Base-by-base conservation (phyloP, 371 early-diverging fungal genomes). In the Rhizomucor pusillus region DNA sequence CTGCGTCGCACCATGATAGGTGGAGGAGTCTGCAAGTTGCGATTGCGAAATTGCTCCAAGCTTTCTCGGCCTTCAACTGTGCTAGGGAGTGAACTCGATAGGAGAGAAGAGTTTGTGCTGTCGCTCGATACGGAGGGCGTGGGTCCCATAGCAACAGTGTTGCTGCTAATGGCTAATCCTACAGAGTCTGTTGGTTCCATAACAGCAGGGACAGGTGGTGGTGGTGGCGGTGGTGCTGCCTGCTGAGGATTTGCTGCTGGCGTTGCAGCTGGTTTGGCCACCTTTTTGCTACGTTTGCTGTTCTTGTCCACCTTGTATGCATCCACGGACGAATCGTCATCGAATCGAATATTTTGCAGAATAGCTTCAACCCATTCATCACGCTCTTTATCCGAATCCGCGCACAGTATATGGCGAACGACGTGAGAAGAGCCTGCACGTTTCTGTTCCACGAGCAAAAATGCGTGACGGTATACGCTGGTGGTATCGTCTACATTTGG, bases 291-390 rank as follows among this genome's bases (percentile, higher is more conserved):
- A 37, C 67, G 67, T 14, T 41, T 23, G 18, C 52, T 54, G 22
- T 59, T 59, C 1, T 58, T 46, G 19, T 50, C 50, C 5, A 22
- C 34, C 56, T 47, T 41, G 22, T 33, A 41, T 1, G 46, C 10
- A 6, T 56, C 47, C n/a, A n/a, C 14, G 25, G 46, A 41, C 25
- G 50, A 25, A 5, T 57, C 55, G 9, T 73, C 69, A 18, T 54
- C 69, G 23, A 65, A 57, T 23, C 65, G 69, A 34, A 84, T 77
- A 35, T 84, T 75, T 20, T 69, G 63, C 37, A 80, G 52, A 10
- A 90, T 57, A 0, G 87, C 86, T 47, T 82, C 81, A 0, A 94
- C 89, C 94, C 94, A 96, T 33, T 84, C 87, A 60, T 94, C 94
- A 39, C 95, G 82, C 57, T 96, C 97, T 46, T 77, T 73, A 52